Evolutionary conservation across 148 eudicot genomes (phyloP).

Genomic region (Simmondsia chinensis): DNA sequence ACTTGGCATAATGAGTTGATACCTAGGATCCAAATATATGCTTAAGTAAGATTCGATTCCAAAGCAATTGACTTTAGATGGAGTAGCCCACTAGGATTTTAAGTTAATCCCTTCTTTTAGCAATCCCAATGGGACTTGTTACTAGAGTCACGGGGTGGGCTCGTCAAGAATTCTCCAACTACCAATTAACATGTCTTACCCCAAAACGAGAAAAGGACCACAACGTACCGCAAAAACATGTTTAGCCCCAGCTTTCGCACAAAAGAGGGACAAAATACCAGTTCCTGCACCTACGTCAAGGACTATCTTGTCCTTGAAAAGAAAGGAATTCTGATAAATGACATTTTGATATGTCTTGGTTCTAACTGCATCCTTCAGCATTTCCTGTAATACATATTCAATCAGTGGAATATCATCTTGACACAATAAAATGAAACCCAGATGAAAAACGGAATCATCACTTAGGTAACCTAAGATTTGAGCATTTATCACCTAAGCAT

Average conservation of each 20-base stretch:
- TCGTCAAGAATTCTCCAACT: no score
- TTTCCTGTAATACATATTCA: slow-evolving; percentile 56
- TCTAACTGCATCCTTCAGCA: slow-evolving; percentile 92
- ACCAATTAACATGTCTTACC: background rate
- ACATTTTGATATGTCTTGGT: slow-evolving; percentile 95
- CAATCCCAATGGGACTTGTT: no score
- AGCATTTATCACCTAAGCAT: no score
- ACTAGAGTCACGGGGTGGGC: no score
- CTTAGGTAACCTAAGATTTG: no score
- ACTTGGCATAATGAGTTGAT: no score
- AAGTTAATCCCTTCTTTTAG: no score
- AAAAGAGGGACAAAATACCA: slow-evolving; percentile 91
- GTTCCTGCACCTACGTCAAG: slow-evolving; percentile 99
- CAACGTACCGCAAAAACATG: slow-evolving; percentile 90
- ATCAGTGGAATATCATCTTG: background rate
- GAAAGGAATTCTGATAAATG: slow-evolving; percentile 67
- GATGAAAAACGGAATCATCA: no score
- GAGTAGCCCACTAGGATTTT: no score
- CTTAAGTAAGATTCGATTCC: no score
- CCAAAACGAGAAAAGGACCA: background rate
- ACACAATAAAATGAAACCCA: background rate
- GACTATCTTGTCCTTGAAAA: slow-evolving; percentile 85
- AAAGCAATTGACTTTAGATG: no score
- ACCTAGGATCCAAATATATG: no score
- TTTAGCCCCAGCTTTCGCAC: slow-evolving; percentile 98